Base-by-base conservation (phyloP, 2,329 filamentous ascomycete species). In the Pestalotiopsis fici region DNA sequence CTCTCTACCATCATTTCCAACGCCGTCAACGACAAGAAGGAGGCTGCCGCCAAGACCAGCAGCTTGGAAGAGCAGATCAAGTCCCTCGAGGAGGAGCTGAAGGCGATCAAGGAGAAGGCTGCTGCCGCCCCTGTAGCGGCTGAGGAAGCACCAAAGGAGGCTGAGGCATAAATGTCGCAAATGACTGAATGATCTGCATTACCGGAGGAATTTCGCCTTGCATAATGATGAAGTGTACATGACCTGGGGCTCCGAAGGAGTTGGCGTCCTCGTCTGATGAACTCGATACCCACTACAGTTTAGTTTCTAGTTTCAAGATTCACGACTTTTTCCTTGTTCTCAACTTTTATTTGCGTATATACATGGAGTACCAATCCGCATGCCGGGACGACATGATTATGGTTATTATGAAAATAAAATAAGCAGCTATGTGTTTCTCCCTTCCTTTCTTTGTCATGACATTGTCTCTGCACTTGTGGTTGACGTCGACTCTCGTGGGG, bases 41-140 rank as follows among this genome's bases (percentile, higher is more conserved):
- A 59, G 47, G 35, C 56, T 21, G 35, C 47, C 12, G 64, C 55
- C 25, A 68, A 68, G 64, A n/a, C 50, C 25, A 56, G 27, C 23
- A 50, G 23, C 27, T 25, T 65, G 28, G 28, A 65, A 25, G 56
- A 65, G 61, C 61, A 63, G 64, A 25, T 68, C n/a, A 69, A 69
- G 57, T 65, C 66, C 9, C 69, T 76, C 13, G 71, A 74, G 65
- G 68, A 69, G 18, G 68, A 75, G 63, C 31, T 68, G n/a, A 65
- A 67, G 65, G 39, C 61, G 59, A 61, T 70, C 37, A 68, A 70
- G 69, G 68, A 70, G 56, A 64, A 71, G 67, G 59, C 61, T 18
- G 63, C 65, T 15, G 61, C 61, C 23, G 37, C 62, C 12, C 54
- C 62, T 23, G 61, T 37, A 37, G 27, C 35, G 23, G 47, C 43